Evolutionary conservation across 305 asterid species (phyloP).

Genomic region (Striga hermonthica): DNA sequence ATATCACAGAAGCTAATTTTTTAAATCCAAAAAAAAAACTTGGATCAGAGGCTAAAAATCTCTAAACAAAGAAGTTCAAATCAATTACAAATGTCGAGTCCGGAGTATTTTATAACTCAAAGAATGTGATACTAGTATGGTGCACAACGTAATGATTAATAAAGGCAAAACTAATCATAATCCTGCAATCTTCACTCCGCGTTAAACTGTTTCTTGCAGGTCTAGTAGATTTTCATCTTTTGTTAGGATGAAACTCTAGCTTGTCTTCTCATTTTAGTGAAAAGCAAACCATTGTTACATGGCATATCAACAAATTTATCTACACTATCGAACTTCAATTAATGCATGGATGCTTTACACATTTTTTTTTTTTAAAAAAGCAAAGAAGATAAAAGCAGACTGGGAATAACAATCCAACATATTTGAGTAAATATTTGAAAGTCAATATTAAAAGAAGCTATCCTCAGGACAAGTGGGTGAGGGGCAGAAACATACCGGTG

Average conservation of each 20-base stretch:
- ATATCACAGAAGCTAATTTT: not conserved
- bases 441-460: conserved; percentile 13
- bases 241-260: no score
- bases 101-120: not conserved
- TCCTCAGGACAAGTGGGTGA: not conserved
- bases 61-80: no score
- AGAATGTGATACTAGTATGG: not conserved
- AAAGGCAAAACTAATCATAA: not conserved
- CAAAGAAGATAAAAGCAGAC: no score
- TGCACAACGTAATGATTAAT: not conserved
- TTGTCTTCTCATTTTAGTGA: no score
- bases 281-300: no score
- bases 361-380: no score
- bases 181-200: not conserved
- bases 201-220: not conserved
- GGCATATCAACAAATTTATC: no score
- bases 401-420: no score
- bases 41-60: not conserved
- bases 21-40: conserved; percentile 11
- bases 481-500: conserved; percentile 40
- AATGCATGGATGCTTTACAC: no score
- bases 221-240: no score
- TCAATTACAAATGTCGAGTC: conserved; percentile 4
- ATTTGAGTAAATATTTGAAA: no score
- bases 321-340: no score